Evolutionary conservation across 495 filamentous ascomycete species (phyloP), one percentile per base, ranked within the genome.

Genomic region (Penicillium mononematosum): DNA sequence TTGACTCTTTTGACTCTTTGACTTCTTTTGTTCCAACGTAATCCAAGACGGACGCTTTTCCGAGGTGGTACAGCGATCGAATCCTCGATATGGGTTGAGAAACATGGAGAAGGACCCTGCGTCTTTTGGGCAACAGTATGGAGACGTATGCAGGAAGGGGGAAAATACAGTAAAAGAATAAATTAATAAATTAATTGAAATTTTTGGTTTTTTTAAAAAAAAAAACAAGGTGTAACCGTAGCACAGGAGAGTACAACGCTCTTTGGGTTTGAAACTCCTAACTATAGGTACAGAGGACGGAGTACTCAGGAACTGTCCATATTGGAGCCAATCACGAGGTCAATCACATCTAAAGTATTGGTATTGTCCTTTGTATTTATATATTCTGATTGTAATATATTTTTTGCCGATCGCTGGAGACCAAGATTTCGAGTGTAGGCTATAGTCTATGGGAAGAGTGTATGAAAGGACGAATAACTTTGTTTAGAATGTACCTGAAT

Each of bases 51-150:
- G 20, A 44, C 22, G 60, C 66, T 58, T 59, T 63, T 64, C 63
- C 59, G 60, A 60, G 58, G 63, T 68, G 45, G 34, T n/a, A 68
- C 65, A 55, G 46, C 54, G 65, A 65, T 63, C 59, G 58, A 51
- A 50, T 45, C 20, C 53, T 38, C 45, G 56, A 55, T 59, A 53
- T 47, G 55, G 57, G 55, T 55, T 63, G 60, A 51, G 19, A 41
- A 50, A 55, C 53, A 60, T 6, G 52, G 54, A 59, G 17, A 44
- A 53, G 60, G 57, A 61, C 58, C 63, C 60, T 63, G 60, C 59
- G 62, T 67, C 51, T 38, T 55, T 46, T 55, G 44, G 43, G 53
- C 53, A 55, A 55, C 43, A 46, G 24, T 20, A 17, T 53, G 24
- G 29, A 55, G 39, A 27, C 9, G 53, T 36, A 48, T 48, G 34